Evolutionary conservation across 1,284 basidiomycete species (phyloP).

Genomic region (Ceratobasidium sp.): DNA sequence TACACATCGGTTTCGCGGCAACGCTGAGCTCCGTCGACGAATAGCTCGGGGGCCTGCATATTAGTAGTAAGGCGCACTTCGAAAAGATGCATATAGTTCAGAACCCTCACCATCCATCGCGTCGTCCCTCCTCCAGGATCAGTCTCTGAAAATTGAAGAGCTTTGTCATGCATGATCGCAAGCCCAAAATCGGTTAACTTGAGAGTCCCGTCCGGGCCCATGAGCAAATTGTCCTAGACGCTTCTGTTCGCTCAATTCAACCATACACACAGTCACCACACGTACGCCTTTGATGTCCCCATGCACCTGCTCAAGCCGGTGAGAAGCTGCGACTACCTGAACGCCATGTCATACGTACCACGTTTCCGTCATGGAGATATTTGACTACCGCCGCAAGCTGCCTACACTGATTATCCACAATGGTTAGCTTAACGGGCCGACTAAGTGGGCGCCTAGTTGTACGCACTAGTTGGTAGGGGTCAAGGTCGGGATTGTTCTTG

Average conservation of each 20-base stretch:
- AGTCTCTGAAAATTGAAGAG: conserved; percentile 7
- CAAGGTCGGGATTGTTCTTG: neutral
- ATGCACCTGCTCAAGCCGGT: neutral
- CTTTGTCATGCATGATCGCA: conserved; percentile 11
- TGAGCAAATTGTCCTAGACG: neutral
- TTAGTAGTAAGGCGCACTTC: too few species aligned
- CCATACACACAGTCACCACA: too few species aligned
- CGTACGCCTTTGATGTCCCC: conserved; percentile 22
- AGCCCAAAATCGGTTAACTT: conserved; percentile 27
- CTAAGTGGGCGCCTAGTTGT: too few species aligned
- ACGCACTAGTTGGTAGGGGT: neutral
- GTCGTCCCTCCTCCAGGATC: neutral
- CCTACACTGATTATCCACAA: neutral
- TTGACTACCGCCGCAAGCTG: neutral
- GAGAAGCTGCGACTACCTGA: neutral
- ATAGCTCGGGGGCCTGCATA: conserved; percentile 3
- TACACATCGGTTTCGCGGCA: conserved; percentile 1
- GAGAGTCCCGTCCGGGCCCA: neutral
- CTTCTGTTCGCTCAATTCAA: too few species aligned
- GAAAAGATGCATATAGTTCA: neutral
- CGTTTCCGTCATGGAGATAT: neutral
- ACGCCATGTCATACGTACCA: neutral
- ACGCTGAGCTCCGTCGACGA: neutral
- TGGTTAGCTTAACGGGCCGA: too few species aligned
- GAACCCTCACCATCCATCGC: neutral